Evolutionary conservation across 768 basidiomycete species (phyloP), one percentile per base, ranked within the genome.

Genomic region (Cyclocybe cylindracea): DNA sequence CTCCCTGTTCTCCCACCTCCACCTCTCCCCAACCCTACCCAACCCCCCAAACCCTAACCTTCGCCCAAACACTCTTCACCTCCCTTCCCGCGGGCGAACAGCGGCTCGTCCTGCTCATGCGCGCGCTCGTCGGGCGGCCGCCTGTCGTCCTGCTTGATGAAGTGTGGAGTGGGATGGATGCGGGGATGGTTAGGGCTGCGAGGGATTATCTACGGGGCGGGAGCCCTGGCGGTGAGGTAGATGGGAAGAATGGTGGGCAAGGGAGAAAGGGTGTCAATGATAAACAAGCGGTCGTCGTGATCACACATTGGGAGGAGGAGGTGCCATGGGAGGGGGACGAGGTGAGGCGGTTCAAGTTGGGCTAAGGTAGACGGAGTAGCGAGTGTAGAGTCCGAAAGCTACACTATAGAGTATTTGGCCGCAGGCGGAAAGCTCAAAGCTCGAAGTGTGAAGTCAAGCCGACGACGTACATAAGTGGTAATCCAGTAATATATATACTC

Each of bases 261-360:
- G 42, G 61, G 18, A 67, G 60, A n/a, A 73, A 70, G 1, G 83
- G 80, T 0, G 62, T 87, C 16, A 71, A 70, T 16, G 58, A 67
- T 9, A 71, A 78, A 39, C 93, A 97, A 70, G 87, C 86, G 2
- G 87, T 93, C 18, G 77, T 98, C 1, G 86, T 91, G 3, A 82
- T 98, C 49, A 92, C 87, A 35, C 94, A 96, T 70, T 93, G 91
- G 85, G 89, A 91, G 56, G 88, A 89, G 35, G 94, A 98, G 69
- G 84, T 94, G 13, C 94, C 94, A 2, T 95, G 93, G 92, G 75
- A 70, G 1, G 64, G 58, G 0, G 74, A 73, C 10, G 84, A 86
- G 46, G 82, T 66, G 9, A 58, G 44, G 43, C 50, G 40, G 35
- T 57, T 56, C 36, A 54, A 31, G 7, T 16, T 61, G 38, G 49